phyloP scores from a whole-genome alignment of 1,284 basidiomycete genomes.

The Bondarzewia mesenterica region DNA sequence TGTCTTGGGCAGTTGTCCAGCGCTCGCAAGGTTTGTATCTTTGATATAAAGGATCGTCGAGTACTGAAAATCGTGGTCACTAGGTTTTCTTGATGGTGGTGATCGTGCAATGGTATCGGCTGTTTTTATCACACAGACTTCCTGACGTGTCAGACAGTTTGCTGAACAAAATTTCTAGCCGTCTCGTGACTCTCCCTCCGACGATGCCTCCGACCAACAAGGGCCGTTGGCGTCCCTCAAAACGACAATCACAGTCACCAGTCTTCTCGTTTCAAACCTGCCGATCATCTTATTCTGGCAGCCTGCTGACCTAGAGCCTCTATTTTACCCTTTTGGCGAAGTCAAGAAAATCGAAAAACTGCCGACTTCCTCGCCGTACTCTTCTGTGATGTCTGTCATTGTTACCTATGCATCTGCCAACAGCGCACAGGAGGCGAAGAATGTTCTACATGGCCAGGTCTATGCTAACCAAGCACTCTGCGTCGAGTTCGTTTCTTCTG shows the following conservation, averaged over 20 bases:
- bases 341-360: slow-evolving; percentile 50
- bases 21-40: slow-evolving; percentile 55
- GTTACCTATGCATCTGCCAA: slow-evolving; percentile 51
- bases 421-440: slow-evolving; percentile 55
- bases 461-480: slow-evolving; percentile 46
- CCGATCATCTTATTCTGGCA: slow-evolving; percentile 61
- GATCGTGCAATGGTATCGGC: slow-evolving; percentile 59
- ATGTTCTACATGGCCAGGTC: slow-evolving; percentile 47
- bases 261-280: slow-evolving; percentile 49
- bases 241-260: slow-evolving; percentile 21
- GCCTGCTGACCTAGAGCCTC: slow-evolving; percentile 56
- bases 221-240: slow-evolving; percentile 21
- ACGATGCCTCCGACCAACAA: slow-evolving; percentile 12
- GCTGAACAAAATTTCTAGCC: slow-evolving; percentile 1
- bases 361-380: slow-evolving; percentile 22
- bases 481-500: slow-evolving; percentile 32
- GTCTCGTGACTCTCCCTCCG: slow-evolving; percentile 13
- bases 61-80: background rate
- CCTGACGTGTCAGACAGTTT: slow-evolving; percentile 18
- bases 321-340: slow-evolving; percentile 63
- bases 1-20: slow-evolving; percentile 78
- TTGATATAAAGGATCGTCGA: background rate
- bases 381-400: slow-evolving; percentile 36
- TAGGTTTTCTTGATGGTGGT: slow-evolving; percentile 73
- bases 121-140: slow-evolving; percentile 26